Conservation (phyloP, 805 yeast species). For the Schwanniomyces vanrijiae region DNA sequence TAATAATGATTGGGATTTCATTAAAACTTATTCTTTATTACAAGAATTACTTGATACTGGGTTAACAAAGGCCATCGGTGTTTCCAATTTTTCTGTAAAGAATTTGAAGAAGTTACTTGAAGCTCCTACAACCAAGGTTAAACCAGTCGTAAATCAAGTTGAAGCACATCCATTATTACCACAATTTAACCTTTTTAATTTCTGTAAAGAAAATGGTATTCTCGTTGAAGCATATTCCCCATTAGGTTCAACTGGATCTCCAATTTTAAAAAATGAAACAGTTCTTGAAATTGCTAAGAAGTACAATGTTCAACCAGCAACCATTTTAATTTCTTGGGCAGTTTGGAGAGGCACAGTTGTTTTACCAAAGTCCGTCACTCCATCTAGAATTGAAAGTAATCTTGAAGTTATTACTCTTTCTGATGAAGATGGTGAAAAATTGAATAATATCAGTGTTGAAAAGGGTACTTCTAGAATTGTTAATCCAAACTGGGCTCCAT, state of each 20-base stretch:
- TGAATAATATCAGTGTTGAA: constrained; percentile 23
- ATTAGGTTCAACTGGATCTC: constrained; percentile 51
- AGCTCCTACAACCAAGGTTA: constrained; percentile 44
- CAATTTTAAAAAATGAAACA: constrained; percentile 19
- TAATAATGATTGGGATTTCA: constrained; percentile 35
- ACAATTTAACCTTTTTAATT: constrained; percentile 54
- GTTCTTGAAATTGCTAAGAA: constrained; percentile 20
- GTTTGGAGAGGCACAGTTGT: constrained; percentile 27
- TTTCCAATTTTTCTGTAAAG: constrained; percentile 65
- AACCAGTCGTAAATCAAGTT: constrained; percentile 73
- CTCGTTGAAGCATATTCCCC: constrained; percentile 75
- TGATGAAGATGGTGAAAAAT: constrained; percentile 37
- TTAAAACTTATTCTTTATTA: constrained; percentile 57
- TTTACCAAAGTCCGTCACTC: constrained; percentile 29
- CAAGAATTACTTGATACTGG: constrained; percentile 58
- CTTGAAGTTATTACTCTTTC: constrained; percentile 31
- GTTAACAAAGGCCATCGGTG: constrained; percentile 68
- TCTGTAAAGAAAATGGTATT: constrained; percentile 33
- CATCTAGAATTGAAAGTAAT: constrained; percentile 30
- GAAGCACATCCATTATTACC: constrained; percentile 58
- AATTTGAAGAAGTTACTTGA: constrained; percentile 44
- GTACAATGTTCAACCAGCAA: constrained; percentile 20
- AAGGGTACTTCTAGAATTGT: constrained; percentile 34
- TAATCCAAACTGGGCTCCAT: constrained; percentile 24
- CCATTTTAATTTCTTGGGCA: constrained; percentile 28